Evolutionary conservation across 2,329 filamentous ascomycete species (phyloP).

Genomic region (Sordariomycetes sp.): DNA sequence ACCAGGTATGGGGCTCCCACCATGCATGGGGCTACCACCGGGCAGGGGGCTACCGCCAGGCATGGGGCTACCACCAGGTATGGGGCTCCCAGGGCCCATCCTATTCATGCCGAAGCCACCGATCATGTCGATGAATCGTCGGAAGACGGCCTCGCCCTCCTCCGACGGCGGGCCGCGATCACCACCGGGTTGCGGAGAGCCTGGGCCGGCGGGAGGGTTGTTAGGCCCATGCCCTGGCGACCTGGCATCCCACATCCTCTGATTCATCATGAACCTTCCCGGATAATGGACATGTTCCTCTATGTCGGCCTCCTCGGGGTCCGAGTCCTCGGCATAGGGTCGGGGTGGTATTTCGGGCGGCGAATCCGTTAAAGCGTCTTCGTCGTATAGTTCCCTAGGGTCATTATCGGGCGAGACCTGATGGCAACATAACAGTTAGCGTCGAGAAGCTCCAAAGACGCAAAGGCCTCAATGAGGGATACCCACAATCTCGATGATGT

Average conservation of each 20-base stretch:
- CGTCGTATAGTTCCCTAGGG: slow-evolving; percentile 35
- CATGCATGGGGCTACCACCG: too few species aligned
- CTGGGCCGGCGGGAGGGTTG: background rate
- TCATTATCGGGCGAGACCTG: slow-evolving; percentile 49
- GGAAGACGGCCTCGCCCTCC: slow-evolving; percentile 1
- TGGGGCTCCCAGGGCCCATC: background rate
- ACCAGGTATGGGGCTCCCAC: background rate
- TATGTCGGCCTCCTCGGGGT: slow-evolving; percentile 49
- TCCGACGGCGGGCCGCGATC: background rate
- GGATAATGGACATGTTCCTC: slow-evolving; percentile 36
- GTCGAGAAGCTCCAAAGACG: background rate
- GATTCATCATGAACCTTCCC: slow-evolving; percentile 26
- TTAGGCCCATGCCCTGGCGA: background rate
- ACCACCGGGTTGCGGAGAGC: background rate
- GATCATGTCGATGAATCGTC: slow-evolving; percentile 4
- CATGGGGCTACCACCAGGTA: too few species aligned
- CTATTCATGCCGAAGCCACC: background rate
- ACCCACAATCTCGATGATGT: slow-evolving; percentile 75
- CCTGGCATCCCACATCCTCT: slow-evolving; percentile 16
- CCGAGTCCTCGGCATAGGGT: slow-evolving; percentile 30
- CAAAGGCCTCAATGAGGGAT: slow-evolving; percentile 17
- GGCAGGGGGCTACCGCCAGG: too few species aligned
- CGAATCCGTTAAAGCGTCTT: slow-evolving; percentile 16
- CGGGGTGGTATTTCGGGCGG: slow-evolving; percentile 17
- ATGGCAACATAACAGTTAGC: background rate